Percentiles rank a stretch among this genome's conserved stretches.
Conservation (phyloP, 2,329 filamentous ascomycete species). For the Fonsecaea monophora region DNA sequence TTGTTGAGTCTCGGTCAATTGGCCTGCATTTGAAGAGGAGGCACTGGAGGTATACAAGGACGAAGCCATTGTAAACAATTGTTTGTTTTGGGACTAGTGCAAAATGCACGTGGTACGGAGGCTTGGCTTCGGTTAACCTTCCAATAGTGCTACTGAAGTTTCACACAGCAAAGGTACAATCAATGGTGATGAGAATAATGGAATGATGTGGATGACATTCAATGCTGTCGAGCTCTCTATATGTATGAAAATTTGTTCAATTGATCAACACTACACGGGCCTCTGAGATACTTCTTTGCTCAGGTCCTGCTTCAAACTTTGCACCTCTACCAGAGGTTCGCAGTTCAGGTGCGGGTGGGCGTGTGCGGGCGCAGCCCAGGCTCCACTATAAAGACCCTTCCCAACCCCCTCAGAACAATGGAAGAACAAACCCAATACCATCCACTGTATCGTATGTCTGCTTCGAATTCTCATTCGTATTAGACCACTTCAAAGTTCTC, state of each 20-base stretch:
- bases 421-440: not conserved
- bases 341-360: not conserved
- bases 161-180: not conserved
- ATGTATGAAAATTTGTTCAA: not conserved
- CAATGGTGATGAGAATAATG: not conserved
- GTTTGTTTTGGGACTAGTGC: not conserved
- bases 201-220: not conserved
- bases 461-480: not conserved
- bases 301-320: not conserved
- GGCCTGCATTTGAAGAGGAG: not conserved
- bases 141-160: not conserved
- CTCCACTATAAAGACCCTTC: not conserved
- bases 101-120: not conserved
- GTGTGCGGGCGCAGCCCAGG: not conserved
- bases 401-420: not conserved
- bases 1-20: conserved; percentile 1
- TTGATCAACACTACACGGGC: not conserved
- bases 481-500: not conserved
- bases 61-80: conserved; percentile 6
- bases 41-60: not conserved
- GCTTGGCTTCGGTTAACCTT: not conserved
- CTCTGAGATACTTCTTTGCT: not conserved
- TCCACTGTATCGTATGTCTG: not conserved
- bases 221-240: not conserved
- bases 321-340: not conserved